Base-by-base conservation (phyloP, 2,329 filamentous ascomycete genomes). In the Trichoderma atroviride region DNA sequence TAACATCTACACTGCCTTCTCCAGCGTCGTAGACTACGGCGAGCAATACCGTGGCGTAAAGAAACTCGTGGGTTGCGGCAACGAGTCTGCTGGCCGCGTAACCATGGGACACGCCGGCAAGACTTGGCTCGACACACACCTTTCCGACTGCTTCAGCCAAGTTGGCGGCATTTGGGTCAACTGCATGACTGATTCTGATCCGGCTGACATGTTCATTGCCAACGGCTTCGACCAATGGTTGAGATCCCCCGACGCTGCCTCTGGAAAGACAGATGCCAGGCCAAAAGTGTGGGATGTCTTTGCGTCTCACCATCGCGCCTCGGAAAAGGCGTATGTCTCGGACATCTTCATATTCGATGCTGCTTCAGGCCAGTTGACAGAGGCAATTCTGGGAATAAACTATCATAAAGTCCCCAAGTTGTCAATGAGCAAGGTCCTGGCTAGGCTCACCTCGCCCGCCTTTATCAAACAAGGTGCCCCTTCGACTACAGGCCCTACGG, bases 161-260 rank as follows among this genome's bases (percentile, higher is more conserved):
- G 75, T 81, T 0, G 79, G 60, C 19, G 80, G 81, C 4, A 74
- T 82, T 2, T 81, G 70, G 61, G 74, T 78, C 7, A 83, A 82
- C 70, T 74, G 71, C 68, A 78, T 82, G 78, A 75, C 74, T 0
- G 74, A 79, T 9, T 47, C 66, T 5, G 40, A 60, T 0, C 37
- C 71, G 0, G 65, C 47, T 0, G 78, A 78, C 33, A 78, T 82
- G 40, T 82, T 72, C 73, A 73, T 82, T 24, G 73, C 76, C 6
- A 76, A 71, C 13, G 73, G 77, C 1, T 72, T 77, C 50, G 79
- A 80, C 13, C 55, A 69, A 22, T 78, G 73, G 76, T 75, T 81
- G 6, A 77, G 79, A 5, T 74, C 75, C 1, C 78, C 79, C 4
- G 71, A 13, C 29, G 13, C 37, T 40, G 37, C 37, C 5, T 40